Percentiles rank a stretch among this genome's conserved stretches.
phyloP scores from a whole-genome alignment of 257 asterid species.

The Apocynum venetum region DNA sequence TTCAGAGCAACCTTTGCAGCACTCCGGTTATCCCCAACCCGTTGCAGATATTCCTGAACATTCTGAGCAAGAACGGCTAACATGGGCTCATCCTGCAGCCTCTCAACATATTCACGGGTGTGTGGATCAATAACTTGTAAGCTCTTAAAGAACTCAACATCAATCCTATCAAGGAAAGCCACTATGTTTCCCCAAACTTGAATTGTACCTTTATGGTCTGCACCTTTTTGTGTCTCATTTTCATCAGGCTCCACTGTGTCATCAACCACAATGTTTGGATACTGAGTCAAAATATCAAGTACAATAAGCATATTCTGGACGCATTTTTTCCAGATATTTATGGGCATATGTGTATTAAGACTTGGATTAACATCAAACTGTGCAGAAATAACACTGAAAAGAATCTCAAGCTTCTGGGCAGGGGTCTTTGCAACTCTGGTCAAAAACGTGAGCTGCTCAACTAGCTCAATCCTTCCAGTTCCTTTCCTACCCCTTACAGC shows the following conservation, averaged over 20 bases:
- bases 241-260: constrained; percentile 91
- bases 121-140: constrained; percentile 97
- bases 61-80: constrained; percentile 81
- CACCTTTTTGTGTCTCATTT: constrained; percentile 85
- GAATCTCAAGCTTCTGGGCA: constrained; percentile 93
- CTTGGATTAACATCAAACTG: constrained; percentile 88
- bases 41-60: constrained; percentile 75
- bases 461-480: constrained; percentile 82
- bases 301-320: constrained; percentile 64
- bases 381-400: constrained; percentile 83
- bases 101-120: constrained; percentile 86
- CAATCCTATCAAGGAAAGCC: constrained; percentile 82
- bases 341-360: constrained; percentile 93
- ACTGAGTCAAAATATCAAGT: constrained; percentile 75
- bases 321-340: constrained; percentile 89
- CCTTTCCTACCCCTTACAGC: constrained; percentile 95
- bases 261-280: constrained; percentile 83
- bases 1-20: constrained; percentile 94
- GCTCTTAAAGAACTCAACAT: constrained; percentile 84
- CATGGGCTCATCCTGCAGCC: constrained; percentile 86
- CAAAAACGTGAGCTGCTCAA: constrained; percentile 92
- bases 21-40: constrained; percentile 63
- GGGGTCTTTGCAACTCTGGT: constrained; percentile 97
- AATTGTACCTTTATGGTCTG: constrained; percentile 62
- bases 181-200: constrained; percentile 93